These are phyloP conservation scores for Backusella tarrabulga DNA, from an alignment of 192 early-diverging fungal genomes.

Conservation along the genomic window DNA sequence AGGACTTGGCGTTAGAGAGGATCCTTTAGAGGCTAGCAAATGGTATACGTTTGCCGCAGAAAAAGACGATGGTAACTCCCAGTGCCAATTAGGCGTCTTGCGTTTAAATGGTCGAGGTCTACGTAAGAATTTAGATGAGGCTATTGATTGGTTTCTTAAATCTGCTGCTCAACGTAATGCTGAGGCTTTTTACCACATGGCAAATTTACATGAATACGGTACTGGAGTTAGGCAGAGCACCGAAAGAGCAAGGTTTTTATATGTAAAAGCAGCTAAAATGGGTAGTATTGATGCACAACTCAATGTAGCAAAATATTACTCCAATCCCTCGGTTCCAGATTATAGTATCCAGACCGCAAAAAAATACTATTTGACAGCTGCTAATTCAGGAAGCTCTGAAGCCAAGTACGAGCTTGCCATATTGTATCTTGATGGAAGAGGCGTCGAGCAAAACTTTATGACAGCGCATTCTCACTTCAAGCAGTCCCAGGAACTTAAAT, in stretches of 20 bases:
- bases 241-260: not conserved
- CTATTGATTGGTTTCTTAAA: not conserved
- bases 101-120: not conserved
- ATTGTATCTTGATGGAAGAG: not conserved
- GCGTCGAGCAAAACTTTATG: slow-evolving; percentile 22
- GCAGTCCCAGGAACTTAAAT: not conserved
- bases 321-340: not conserved
- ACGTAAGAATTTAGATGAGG: not conserved
- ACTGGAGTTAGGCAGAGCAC: not conserved
- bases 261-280: not conserved
- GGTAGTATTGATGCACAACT: not conserved
- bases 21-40: slow-evolving; percentile 47
- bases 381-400: not conserved
- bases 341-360: slow-evolving; percentile 21
- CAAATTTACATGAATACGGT: not conserved
- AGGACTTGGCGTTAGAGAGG: slow-evolving; percentile 49
- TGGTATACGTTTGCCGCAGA: slow-evolving; percentile 64
- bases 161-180: not conserved
- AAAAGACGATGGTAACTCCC: not conserved
- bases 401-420: no score
- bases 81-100: not conserved
- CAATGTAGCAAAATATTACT: not conserved
- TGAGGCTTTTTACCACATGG: not conserved
- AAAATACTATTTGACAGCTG: slow-evolving; percentile 21
- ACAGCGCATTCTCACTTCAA: not conserved